phyloP scores from a whole-genome alignment of 1,284 basidiomycete species.

The Fomitopsis palustris region DNA sequence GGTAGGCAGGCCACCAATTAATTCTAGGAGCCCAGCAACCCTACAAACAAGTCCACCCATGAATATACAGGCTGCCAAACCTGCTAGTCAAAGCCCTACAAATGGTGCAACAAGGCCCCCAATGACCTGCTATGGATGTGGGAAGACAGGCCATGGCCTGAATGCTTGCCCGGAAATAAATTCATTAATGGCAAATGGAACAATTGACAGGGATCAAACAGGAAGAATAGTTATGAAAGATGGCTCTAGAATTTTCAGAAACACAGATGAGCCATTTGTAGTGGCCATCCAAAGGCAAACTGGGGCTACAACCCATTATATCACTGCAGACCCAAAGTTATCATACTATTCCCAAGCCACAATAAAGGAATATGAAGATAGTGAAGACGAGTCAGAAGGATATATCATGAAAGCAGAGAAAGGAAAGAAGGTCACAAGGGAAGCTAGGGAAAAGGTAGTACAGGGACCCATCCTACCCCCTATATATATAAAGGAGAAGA shows the following conservation, averaged over 20 bases:
- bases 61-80: too few species aligned
- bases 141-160: background rate
- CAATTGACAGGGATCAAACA: background rate
- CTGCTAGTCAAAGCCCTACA: too few species aligned
- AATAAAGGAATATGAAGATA: background rate
- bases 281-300: background rate
- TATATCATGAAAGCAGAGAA: too few species aligned
- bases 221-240: background rate
- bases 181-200: background rate
- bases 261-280: background rate
- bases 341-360: background rate
- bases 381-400: background rate
- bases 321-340: background rate
- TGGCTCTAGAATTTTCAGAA: background rate
- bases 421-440: too few species aligned
- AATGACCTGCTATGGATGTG: background rate
- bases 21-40: too few species aligned
- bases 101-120: background rate
- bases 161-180: background rate
- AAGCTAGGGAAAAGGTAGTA: too few species aligned
- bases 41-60: too few species aligned
- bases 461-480: too few species aligned
- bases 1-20: too few species aligned
- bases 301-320: background rate
- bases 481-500: too few species aligned